Evolutionary conservation across 179 eudicot species (phyloP).

Genomic region (Amaranthus tricolor): DNA sequence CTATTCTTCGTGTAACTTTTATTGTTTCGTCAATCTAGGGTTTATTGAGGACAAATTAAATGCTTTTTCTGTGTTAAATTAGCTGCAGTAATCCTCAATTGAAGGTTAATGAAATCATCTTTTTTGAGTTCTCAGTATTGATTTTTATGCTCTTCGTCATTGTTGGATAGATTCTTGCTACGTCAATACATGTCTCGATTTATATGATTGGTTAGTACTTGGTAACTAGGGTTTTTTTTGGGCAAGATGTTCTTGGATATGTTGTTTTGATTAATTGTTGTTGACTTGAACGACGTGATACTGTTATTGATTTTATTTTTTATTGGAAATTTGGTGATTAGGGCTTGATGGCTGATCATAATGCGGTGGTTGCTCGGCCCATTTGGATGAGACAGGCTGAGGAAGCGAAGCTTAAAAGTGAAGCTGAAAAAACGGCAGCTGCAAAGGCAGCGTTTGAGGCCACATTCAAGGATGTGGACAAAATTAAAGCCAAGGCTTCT

Average conservation of each 20-base stretch:
- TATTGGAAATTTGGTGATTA: slow-evolving; percentile 13
- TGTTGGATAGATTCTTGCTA: neutral
- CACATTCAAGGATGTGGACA: slow-evolving; percentile 75
- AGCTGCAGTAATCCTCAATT: neutral
- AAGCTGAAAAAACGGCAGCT: slow-evolving; percentile 89
- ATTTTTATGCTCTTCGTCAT: neutral
- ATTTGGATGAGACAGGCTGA: slow-evolving; percentile 95
- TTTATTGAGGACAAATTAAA: neutral
- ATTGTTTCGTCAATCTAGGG: slow-evolving; percentile 4
- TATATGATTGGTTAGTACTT: neutral
- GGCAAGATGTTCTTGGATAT: neutral
- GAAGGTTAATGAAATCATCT: neutral
- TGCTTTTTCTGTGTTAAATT: neutral
- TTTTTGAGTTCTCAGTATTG: neutral
- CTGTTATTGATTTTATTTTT: neutral
- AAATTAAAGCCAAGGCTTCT: slow-evolving; percentile 29
- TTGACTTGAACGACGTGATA: neutral
- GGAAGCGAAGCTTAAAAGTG: slow-evolving; percentile 90
- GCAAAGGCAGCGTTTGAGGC: slow-evolving; percentile 99
- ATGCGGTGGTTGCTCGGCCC: slow-evolving; percentile 44
- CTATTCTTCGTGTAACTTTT: neutral
- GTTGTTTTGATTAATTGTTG: neutral
- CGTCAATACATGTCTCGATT: neutral
- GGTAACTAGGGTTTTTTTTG: neutral
- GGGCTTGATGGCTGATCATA: slow-evolving; percentile 48